Base-by-base conservation (phyloP, 164 flowering plant species). In the Pachysandra terminalis region DNA sequence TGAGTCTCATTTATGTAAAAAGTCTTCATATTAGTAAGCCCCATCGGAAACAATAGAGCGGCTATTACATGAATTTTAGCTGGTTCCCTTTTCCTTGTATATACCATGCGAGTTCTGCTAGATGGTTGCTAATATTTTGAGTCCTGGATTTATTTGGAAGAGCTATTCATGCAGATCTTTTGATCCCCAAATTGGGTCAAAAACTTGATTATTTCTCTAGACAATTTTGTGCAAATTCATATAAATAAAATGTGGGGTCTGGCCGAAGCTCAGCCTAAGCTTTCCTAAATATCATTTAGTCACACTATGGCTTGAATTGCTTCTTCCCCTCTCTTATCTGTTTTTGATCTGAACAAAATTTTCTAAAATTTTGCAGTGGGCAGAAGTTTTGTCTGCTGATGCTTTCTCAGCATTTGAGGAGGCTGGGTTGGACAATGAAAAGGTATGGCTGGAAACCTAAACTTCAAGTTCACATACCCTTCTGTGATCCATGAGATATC, bases 381-480 rank as follows among this genome's bases (percentile, higher is more conserved):
- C 98, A 41, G 97, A 95, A 82, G 98, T 95, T 61, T 68, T 95
- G 71, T 90, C 98, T 17, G 98, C 98, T 8, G 99, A 95, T 89
- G 97, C 98, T 58, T 92, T 90, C 79, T 92, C 98, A 37, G 98
- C 99, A 28, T 95, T 95, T 79, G 99, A 95, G 81, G 99, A 95
- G 64, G 98, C 83, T 76, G 99, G 99, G 59, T 67, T 95, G 75
- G 84, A 89, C 62, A 73, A 93, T 74, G 81, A 70, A 65, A 80
- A 88, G 90, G 99, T 95, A 85, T 59, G 64, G 0, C 45, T 37
- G n/a, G 26, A 40, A 51, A 63, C 16, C 45, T 68, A 45, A 45
- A 45, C 15, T 3, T 32, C 37, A 32, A 32, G 7, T 32, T 32
- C 37, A 32, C 37, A 32, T 32, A 32, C 5, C 37, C 37, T n/a